phyloP scores from a whole-genome alignment of 1,139 yeast species.

The Protomyces lactucae-debilis region DNA sequence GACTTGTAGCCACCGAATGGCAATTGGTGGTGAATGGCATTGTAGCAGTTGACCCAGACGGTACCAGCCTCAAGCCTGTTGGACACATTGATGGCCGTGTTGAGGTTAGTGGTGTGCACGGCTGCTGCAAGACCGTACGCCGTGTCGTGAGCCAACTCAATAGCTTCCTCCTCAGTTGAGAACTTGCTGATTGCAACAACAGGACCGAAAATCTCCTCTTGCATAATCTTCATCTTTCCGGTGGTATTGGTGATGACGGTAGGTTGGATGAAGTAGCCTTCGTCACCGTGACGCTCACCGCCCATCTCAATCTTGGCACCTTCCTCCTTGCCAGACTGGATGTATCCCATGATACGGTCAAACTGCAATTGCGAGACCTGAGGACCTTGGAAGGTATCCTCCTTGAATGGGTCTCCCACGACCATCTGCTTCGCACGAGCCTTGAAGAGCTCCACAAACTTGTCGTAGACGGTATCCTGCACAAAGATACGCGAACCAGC shows the following conservation, averaged over 20 bases:
- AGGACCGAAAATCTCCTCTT: constrained; percentile 85
- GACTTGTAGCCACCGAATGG: constrained; percentile 81
- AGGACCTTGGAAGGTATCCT: constrained; percentile 72
- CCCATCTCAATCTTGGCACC: constrained; percentile 75
- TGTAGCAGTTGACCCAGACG: constrained; percentile 77
- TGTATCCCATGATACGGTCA: constrained; percentile 67
- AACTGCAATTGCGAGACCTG: constrained; percentile 73
- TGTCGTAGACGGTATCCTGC: constrained; percentile 70
- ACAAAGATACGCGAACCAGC: constrained; percentile 80
- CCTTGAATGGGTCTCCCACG: constrained; percentile 75
- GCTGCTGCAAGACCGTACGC: constrained; percentile 84
- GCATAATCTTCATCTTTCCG: constrained; percentile 62
- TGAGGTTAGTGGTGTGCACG: constrained; percentile 61
- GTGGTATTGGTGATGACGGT: constrained; percentile 69
- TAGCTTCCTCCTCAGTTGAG: constrained; percentile 64
- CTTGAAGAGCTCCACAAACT: constrained; percentile 53
- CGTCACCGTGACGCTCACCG: constrained; percentile 57
- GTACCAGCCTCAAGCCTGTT: constrained; percentile 72
- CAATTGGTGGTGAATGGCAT: constrained; percentile 73
- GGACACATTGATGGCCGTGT: constrained; percentile 60
- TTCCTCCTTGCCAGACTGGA: constrained; percentile 65
- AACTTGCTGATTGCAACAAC: constrained; percentile 72
- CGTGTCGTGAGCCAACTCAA: constrained; percentile 64
- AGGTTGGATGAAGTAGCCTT: constrained; percentile 76
- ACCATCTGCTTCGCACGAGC: constrained; percentile 47